Evolutionary conservation across 225 moss, liverwort and hornwort genomes (phyloP).

Genomic region (Pleurozium schreberi): DNA sequence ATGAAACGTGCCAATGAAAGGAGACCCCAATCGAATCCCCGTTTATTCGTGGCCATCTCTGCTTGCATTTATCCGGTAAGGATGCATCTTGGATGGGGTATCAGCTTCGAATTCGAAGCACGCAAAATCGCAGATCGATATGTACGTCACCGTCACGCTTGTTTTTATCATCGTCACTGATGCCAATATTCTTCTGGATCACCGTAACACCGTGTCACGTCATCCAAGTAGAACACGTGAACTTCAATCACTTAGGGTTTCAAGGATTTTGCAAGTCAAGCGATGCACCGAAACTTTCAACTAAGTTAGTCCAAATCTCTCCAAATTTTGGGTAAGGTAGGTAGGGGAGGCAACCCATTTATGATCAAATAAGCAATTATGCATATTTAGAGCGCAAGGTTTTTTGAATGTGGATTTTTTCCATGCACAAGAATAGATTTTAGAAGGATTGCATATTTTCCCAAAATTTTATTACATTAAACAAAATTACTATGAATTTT

Average conservation of each 20-base stretch:
- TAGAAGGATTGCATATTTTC: too few species aligned
- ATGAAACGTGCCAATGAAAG: neutral
- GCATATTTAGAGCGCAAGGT: too few species aligned
- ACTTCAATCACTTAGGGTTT: neutral
- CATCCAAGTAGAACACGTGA: neutral
- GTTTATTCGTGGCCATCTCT: constrained; percentile 10
- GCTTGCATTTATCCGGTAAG: neutral
- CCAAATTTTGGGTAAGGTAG: neutral
- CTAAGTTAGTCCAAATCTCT: neutral
- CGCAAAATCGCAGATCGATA: neutral
- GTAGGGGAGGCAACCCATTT: too few species aligned
- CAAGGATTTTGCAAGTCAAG: neutral
- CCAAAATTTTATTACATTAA: too few species aligned
- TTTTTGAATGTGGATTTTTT: too few species aligned
- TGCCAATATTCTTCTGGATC: neutral
- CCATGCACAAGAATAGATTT: too few species aligned
- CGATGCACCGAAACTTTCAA: neutral
- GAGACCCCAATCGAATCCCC: neutral
- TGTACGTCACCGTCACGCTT: too few species aligned
- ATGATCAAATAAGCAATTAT: too few species aligned
- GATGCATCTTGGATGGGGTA: neutral
- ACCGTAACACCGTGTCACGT: neutral
- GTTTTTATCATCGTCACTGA: neutral
- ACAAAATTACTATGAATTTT: too few species aligned
- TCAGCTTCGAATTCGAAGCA: neutral